phyloP scores from a whole-genome alignment of 441 rosid genomes.

The Populus trichocarpa region DNA sequence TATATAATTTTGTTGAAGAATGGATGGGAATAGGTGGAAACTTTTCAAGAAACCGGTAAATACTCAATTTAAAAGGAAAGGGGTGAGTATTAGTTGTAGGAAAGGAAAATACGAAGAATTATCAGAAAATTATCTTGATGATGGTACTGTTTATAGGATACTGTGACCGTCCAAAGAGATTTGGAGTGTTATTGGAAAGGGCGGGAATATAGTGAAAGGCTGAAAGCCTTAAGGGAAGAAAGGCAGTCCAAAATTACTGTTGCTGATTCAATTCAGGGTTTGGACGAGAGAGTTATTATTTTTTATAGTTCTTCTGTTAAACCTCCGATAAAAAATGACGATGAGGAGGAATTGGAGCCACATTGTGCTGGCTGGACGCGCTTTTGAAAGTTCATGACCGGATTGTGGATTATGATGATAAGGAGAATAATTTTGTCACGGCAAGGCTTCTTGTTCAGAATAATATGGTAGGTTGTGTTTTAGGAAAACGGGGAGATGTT shows the following conservation, averaged over 20 bases:
- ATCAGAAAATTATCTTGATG: conserved; percentile 29
- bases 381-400: conserved; percentile 53
- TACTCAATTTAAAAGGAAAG: conserved; percentile 45
- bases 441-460: conserved; percentile 56
- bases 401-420: conserved; percentile 48
- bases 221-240: conserved; percentile 50
- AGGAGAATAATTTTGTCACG: conserved; percentile 31
- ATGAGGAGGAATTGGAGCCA: conserved; percentile 37
- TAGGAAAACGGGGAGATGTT: conserved; percentile 57
- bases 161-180: conserved; percentile 63
- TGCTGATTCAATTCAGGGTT: conserved; percentile 55
- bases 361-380: conserved; percentile 66
- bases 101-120: conserved; percentile 38
- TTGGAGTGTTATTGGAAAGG: conserved; percentile 63
- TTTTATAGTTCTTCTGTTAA: conserved; percentile 43
- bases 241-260: conserved; percentile 54
- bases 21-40: conserved; percentile 39
- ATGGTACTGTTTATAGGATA: conserved; percentile 52
- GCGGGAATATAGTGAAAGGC: conserved; percentile 46
- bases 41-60: conserved; percentile 35
- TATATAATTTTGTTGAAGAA: conserved; percentile 1
- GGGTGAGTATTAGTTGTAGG: conserved; percentile 19
- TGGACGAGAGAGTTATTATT: conserved; percentile 59
- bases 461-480: conserved; percentile 56
- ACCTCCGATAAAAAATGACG: conserved; percentile 18